Conservation (phyloP, 306 rosid species). For the Psophocarpus tetragonolobus region DNA sequence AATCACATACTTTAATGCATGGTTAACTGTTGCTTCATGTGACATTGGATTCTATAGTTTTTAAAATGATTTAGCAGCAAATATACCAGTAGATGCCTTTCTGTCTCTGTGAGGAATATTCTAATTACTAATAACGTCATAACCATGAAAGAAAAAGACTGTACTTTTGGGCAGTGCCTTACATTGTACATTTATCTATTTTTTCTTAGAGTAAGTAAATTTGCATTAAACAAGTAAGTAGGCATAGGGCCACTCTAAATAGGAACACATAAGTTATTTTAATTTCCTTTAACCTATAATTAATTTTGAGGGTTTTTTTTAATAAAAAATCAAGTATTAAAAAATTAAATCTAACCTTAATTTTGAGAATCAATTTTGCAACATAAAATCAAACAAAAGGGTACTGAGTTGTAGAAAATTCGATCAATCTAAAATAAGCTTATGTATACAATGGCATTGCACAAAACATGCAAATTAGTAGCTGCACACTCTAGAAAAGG, state of each 20-base stretch:
- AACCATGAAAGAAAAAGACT: slow-evolving; percentile 3
- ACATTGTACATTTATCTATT: background rate
- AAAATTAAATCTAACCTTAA: too few relatives aligned
- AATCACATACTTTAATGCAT: slow-evolving; percentile 7
- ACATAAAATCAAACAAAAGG: too few relatives aligned
- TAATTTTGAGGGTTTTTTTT: too few relatives aligned
- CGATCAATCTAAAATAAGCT: background rate
- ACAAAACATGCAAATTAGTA: slow-evolving; percentile 24
- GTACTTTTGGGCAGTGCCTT: slow-evolving; percentile 31
- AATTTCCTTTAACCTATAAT: too few relatives aligned
- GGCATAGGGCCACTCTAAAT: background rate
- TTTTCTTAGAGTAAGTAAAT: background rate
- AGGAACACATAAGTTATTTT: too few relatives aligned
- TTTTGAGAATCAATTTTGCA: too few relatives aligned
- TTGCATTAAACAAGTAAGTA: background rate
- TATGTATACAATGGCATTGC: slow-evolving; percentile 12
- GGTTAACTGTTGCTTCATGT: slow-evolving; percentile 35
- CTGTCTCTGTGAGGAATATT: slow-evolving; percentile 39
- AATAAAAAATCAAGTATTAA: too few relatives aligned
- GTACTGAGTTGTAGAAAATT: slow-evolving; percentile 16
- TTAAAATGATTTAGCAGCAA: slow-evolving; percentile 27
- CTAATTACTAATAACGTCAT: slow-evolving; percentile 38
- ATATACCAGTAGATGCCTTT: slow-evolving; percentile 39
- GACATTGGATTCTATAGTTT: slow-evolving; percentile 27
- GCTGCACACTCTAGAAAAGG: slow-evolving; percentile 17